Conservation (phyloP, 1,284 basidiomycete genomes). For the Papiliotrema nemorosa region DNA sequence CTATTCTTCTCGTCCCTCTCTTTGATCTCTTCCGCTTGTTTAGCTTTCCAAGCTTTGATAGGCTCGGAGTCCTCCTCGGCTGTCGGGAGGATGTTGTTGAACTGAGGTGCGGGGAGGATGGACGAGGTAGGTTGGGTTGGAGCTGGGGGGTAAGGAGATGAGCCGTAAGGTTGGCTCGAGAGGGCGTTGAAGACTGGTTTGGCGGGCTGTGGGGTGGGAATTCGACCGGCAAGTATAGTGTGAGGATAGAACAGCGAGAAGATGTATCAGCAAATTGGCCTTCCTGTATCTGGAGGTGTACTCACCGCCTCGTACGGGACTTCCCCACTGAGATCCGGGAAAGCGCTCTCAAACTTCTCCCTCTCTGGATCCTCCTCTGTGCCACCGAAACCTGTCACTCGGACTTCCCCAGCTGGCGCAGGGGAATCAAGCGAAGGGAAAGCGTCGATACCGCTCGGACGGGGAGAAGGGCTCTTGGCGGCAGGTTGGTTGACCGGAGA, state of each 20-base stretch:
- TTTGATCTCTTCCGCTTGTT: slow-evolving; percentile 80
- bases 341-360: slow-evolving; percentile 84
- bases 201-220: slow-evolving; percentile 26
- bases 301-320: slow-evolving; percentile 24
- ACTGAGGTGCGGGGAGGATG: slow-evolving; percentile 58
- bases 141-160: slow-evolving; percentile 46
- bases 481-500: slow-evolving; percentile 13
- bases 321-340: slow-evolving; percentile 72
- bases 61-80: slow-evolving; percentile 81
- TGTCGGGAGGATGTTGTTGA: slow-evolving; percentile 40
- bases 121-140: slow-evolving; percentile 55
- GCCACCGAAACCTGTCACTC: slow-evolving; percentile 65
- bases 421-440: slow-evolving; percentile 65
- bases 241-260: not conserved
- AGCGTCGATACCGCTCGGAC: slow-evolving; percentile 50
- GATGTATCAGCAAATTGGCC: not conserved
- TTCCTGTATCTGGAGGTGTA: slow-evolving; percentile 1
- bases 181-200: slow-evolving; percentile 47
- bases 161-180: slow-evolving; percentile 41
- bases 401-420: slow-evolving; percentile 53
- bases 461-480: slow-evolving; percentile 15
- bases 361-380: slow-evolving; percentile 62
- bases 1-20: slow-evolving; percentile 74
- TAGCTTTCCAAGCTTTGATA: slow-evolving; percentile 83
- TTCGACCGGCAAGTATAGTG: not conserved